Percentiles rank a stretch among this genome's conserved stretches.
phyloP scores from a whole-genome alignment of 345 rosid genomes.

The Boechera divaricarpa region DNA sequence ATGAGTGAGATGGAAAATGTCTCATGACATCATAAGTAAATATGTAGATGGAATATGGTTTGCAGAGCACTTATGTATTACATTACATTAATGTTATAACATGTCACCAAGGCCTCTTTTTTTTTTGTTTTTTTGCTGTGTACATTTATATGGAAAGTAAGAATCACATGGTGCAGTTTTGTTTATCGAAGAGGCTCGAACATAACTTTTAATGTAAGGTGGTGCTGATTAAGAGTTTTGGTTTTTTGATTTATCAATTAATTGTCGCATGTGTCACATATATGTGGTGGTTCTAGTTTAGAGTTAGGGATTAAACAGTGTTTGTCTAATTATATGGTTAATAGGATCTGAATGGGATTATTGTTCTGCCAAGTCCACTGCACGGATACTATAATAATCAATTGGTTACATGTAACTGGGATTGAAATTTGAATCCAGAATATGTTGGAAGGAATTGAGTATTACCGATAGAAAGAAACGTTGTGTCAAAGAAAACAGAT shows the following conservation, averaged over 20 bases:
- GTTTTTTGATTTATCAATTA: neutral
- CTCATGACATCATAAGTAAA: neutral
- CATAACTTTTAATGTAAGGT: neutral
- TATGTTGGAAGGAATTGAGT: neutral
- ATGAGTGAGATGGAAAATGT: neutral
- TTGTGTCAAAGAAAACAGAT: neutral
- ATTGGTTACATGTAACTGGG: neutral
- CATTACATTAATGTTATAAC: neutral
- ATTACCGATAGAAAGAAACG: neutral
- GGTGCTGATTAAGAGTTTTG: neutral
- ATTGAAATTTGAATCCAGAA: neutral
- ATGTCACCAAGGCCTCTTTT: neutral
- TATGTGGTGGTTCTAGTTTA: neutral
- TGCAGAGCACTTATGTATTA: neutral
- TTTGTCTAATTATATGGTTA: neutral
- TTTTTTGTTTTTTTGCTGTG: neutral
- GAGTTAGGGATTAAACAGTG: neutral
- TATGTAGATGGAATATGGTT: neutral
- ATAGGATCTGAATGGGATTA: neutral
- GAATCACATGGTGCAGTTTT: too few relatives aligned
- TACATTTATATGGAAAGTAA: neutral
- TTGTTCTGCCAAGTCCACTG: constrained; percentile 3
- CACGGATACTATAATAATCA: too few relatives aligned
- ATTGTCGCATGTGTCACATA: neutral
- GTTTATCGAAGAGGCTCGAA: neutral